Conservation (phyloP, 345 rosid genomes). For the Linum lewisii region DNA sequence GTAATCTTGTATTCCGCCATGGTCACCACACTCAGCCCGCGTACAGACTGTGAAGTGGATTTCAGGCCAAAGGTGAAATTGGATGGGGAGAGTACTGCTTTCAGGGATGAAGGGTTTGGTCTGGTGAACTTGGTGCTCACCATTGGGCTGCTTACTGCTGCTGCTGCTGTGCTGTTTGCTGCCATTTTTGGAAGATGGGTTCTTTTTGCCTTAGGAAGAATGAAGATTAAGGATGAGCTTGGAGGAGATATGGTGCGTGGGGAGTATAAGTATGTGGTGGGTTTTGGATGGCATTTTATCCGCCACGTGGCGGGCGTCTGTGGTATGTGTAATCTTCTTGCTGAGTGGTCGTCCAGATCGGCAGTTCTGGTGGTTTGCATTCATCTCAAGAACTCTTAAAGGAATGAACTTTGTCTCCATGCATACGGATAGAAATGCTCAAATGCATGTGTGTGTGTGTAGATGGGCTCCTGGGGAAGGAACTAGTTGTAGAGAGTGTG, state of each 20-base stretch:
- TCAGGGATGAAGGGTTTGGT: conserved; percentile 33
- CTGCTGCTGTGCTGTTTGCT: conserved; percentile 47
- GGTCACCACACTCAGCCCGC: conserved; percentile 47
- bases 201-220: neutral
- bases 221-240: neutral
- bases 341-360: conserved; percentile 73
- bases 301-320: too few species aligned
- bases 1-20: conserved; percentile 74
- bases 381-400: neutral
- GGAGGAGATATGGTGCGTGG: neutral
- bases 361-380: conserved; percentile 85
- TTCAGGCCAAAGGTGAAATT: conserved; percentile 55
- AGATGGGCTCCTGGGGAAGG: conserved; percentile 92
- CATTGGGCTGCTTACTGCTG: conserved; percentile 44
- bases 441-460: neutral
- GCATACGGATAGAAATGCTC: neutral
- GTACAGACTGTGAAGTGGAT: conserved; percentile 12
- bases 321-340: too few species aligned
- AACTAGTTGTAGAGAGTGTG: conserved; percentile 72
- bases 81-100: conserved; percentile 31
- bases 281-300: neutral
- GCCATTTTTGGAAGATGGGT: conserved; percentile 30
- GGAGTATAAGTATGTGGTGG: neutral
- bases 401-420: neutral
- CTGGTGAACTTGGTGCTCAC: conserved; percentile 54